A percentile compares a stretch with the other conserved stretches of the same genome.
Evolutionary conservation across 257 asterid genomes (phyloP).

Genomic region (Solanum chmielewskii): DNA sequence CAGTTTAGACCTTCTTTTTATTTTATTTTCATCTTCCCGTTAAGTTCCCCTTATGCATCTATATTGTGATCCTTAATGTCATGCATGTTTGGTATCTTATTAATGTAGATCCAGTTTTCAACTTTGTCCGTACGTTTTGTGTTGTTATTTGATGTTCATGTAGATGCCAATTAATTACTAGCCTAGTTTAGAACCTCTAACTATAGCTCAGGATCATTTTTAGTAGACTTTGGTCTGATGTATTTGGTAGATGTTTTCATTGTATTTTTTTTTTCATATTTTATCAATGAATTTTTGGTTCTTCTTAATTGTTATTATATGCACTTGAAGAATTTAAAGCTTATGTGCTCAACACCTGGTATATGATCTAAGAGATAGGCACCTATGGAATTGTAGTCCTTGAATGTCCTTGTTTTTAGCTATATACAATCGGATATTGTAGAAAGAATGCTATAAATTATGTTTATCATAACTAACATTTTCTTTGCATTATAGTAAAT

Average conservation of each 20-base stretch:
- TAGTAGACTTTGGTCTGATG: too few species aligned
- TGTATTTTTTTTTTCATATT: too few species aligned
- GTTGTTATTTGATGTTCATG: not conserved
- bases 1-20: not conserved
- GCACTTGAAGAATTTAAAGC: not conserved
- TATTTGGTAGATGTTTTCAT: too few species aligned
- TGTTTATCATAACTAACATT: too few species aligned
- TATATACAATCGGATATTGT: not conserved
- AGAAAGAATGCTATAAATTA: too few species aligned
- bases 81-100: not conserved
- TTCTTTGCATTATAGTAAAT: too few species aligned
- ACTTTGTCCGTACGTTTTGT: not conserved
- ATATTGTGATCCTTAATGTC: not conserved
- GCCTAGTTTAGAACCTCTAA: too few species aligned
- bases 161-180: not conserved
- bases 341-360: not conserved
- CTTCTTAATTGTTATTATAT: not conserved
- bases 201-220: too few species aligned
- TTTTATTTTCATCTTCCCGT: not conserved
- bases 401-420: not conserved
- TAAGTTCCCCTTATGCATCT: not conserved
- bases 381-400: not conserved
- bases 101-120: not conserved
- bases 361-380: not conserved
- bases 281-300: too few species aligned